Evolutionary conservation across 2,329 filamentous ascomycete species (phyloP), one percentile per base, ranked within the genome.

Genomic region (Trichoderma hamatum): DNA sequence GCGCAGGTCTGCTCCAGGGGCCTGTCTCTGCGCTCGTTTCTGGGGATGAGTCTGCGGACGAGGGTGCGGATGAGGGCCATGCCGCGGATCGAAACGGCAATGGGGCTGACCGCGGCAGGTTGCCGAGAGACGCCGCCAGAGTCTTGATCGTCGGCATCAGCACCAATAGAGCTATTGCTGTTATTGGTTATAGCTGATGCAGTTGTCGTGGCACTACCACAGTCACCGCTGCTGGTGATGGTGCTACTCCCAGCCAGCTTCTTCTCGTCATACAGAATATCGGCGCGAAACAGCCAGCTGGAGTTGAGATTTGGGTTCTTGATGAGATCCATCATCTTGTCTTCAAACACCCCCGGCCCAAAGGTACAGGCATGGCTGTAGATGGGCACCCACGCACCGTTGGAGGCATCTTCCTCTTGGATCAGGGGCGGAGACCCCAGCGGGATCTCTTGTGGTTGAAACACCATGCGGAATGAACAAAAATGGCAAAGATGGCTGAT

Each of bases 1-100:
- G 92, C 85, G 78, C 93, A 97, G 2, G 93, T 97, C 79, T 98
- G 95, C 69, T 93, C 86, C 71, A 97, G 79, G 1, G 90, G 84
- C 24, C 84, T 82, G 78, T 98, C 95, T 30, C 95, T 82, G 67
- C 89, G 85, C 3, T 89, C 88, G 78, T 97, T 97, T 62, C 95
- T 85, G 3, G 95, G 95, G 58, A 97, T 89, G 74, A 97, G 82
- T 70, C 85, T 90, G 70, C 94, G 86, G 9, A 97, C 86, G 24
- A 97, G 84, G 1, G 88, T 88, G 72, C 90, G 89, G 28, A 85
- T 83, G 36, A 89, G 81, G 30, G 62, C 69, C 64, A 80, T 76
- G 59, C 71, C 72, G 14, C 65, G 58, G 10, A 81, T 72, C 16
- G 71, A 49, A 26, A 71, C 70, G 30, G 52, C 46, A 16, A 70